A percentile compares a stretch with the other conserved stretches of the same genome.
Evolutionary conservation across 108 stramenopile species (phyloP).

Genomic region (Skeletonema menzelii): DNA sequence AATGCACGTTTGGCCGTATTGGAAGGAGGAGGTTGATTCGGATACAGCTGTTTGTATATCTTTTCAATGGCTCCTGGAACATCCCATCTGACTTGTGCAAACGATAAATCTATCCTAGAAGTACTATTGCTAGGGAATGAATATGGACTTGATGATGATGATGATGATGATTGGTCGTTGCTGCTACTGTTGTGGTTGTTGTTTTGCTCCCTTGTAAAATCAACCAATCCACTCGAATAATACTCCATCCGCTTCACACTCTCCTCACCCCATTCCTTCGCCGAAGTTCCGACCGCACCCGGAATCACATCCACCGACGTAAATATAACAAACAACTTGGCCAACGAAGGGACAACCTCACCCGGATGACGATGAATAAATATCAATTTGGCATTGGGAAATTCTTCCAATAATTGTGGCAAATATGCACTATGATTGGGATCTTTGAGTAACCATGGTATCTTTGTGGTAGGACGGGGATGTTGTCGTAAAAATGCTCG

Average conservation of each 20-base stretch:
- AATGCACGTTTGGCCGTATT: background rate
- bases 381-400: background rate
- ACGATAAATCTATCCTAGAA: background rate
- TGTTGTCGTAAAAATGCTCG: background rate
- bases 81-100: background rate
- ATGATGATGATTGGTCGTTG: too few relatives aligned
- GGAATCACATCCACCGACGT: background rate
- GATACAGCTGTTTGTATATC: background rate
- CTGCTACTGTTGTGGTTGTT: background rate
- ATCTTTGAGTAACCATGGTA: background rate
- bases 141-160: background rate
- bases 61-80: background rate
- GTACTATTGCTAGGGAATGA: background rate
- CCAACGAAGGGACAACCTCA: background rate
- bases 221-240: background rate
- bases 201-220: background rate
- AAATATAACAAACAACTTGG: background rate
- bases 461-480: background rate
- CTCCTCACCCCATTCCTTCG: background rate
- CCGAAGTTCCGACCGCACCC: background rate
- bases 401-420: background rate
- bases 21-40: background rate
- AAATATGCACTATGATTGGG: background rate
- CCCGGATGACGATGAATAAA: background rate
- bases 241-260: background rate